Evolutionary conservation across 306 rosid genomes (phyloP).

Genomic region (Ochetophila trinervis): DNA sequence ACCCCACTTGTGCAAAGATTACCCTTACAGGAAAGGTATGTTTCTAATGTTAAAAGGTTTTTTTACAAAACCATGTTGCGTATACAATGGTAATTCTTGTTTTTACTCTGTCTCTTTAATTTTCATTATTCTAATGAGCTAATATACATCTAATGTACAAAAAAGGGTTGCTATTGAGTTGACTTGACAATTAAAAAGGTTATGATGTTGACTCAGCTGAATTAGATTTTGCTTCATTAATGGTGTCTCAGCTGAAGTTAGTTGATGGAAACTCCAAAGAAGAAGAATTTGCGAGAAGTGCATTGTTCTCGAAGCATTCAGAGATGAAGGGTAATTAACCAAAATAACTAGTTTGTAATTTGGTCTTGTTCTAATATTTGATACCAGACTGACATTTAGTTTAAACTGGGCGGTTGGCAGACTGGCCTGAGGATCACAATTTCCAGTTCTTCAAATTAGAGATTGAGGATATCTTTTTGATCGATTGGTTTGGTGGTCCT

Average conservation of each 20-base stretch:
- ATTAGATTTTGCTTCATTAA: conserved; percentile 8
- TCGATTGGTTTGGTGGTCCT: conserved; percentile 85
- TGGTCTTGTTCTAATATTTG: too few relatives aligned
- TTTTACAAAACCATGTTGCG: too few relatives aligned
- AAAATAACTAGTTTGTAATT: not conserved
- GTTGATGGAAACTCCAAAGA: conserved; percentile 56
- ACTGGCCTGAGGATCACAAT: conserved; percentile 69
- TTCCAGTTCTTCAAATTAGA: conserved; percentile 71
- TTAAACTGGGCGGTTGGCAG: conserved; percentile 34
- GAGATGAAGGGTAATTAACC: conserved; percentile 72
- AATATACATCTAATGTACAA: too few relatives aligned
- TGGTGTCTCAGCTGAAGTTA: conserved; percentile 59
- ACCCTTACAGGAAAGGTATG: conserved; percentile 87
- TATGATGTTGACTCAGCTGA: not conserved
- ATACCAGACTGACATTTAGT: not conserved
- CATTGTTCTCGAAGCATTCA: conserved; percentile 83
- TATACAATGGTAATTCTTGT: too few relatives aligned
- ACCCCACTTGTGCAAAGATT: conserved; percentile 82
- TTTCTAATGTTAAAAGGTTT: not conserved
- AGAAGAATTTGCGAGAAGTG: conserved; percentile 53
- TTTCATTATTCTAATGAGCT: too few relatives aligned
- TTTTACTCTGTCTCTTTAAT: not conserved
- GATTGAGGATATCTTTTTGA: conserved; percentile 68
- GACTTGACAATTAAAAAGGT: too few relatives aligned
- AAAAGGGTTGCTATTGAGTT: too few relatives aligned